Evolutionary conservation across 164 flowering plant species (phyloP).

Genomic region (Piper longum): DNA sequence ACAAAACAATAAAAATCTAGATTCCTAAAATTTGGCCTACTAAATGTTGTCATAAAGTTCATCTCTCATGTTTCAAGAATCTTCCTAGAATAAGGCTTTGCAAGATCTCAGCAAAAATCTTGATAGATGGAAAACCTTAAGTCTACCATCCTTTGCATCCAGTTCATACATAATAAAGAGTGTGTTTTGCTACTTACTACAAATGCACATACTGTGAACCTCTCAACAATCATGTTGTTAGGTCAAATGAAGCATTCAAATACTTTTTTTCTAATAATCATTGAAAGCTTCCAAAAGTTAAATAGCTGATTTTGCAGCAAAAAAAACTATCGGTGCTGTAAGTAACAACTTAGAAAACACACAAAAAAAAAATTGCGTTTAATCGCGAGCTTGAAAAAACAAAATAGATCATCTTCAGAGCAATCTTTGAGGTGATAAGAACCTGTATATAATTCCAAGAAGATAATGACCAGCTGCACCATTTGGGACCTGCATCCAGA

Average conservation of each 20-base stretch:
- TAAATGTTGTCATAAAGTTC: no score
- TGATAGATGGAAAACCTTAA: not conserved
- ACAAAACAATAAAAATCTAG: no score
- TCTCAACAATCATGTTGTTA: not conserved
- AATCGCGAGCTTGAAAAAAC: no score
- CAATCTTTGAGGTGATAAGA: not conserved
- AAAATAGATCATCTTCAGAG: no score
- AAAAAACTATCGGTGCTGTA: not conserved
- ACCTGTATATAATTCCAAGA: slow-evolving; percentile 95
- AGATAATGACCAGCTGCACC: slow-evolving; percentile 99
- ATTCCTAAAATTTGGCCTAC: no score
- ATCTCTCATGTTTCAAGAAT: no score
- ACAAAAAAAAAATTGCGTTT: not conserved
- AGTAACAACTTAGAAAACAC: not conserved
- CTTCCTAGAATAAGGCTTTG: no score
- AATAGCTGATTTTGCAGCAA: not conserved
- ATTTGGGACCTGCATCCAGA: slow-evolving; percentile 67
- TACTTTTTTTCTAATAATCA: not conserved
- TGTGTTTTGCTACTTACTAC: not conserved
- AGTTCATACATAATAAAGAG: not conserved
- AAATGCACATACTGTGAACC: not conserved
- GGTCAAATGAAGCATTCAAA: no score
- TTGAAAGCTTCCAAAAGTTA: not conserved
- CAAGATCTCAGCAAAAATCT: no score
- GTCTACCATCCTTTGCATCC: not conserved